phyloP scores from a whole-genome alignment of 23 red algal species.

The Gracilaria gracilis region DNA sequence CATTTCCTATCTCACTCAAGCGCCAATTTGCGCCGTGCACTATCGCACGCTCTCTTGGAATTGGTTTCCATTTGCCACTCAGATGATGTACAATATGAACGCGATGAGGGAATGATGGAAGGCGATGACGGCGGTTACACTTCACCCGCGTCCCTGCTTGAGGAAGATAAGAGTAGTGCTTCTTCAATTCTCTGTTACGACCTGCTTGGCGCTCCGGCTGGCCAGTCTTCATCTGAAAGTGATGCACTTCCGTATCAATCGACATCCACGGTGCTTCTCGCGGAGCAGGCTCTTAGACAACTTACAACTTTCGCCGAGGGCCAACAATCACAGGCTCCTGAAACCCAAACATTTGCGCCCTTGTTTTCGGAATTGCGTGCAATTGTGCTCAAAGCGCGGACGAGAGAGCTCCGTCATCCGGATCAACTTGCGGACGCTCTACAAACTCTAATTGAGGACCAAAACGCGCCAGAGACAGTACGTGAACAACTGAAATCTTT shows the following conservation, averaged over 20 bases:
- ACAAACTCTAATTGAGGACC: neutral
- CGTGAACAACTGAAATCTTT: neutral
- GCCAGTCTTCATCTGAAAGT: neutral
- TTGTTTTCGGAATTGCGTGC: neutral
- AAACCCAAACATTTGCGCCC: neutral
- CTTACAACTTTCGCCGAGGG: neutral
- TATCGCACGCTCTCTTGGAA: constrained; percentile 35
- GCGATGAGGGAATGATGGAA: constrained; percentile 22
- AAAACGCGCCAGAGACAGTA: neutral
- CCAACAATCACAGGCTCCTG: neutral
- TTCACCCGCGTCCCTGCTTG: neutral
- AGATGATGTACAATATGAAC: constrained; percentile 9
- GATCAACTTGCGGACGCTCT: constrained; percentile 5
- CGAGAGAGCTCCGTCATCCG: neutral
- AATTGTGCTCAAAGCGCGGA: neutral
- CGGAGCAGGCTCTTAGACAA: neutral
- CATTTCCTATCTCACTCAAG: neutral
- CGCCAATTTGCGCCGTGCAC: neutral
- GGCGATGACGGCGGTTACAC: constrained; percentile 50
- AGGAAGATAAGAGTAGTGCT: constrained; percentile 1
- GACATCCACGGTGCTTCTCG: neutral
- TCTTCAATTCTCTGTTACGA: neutral
- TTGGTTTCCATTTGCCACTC: neutral
- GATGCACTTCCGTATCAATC: neutral
- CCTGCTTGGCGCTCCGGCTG: neutral